phyloP scores from a whole-genome alignment of 345 rosid genomes.

The Eucalyptus sideroxylon region DNA sequence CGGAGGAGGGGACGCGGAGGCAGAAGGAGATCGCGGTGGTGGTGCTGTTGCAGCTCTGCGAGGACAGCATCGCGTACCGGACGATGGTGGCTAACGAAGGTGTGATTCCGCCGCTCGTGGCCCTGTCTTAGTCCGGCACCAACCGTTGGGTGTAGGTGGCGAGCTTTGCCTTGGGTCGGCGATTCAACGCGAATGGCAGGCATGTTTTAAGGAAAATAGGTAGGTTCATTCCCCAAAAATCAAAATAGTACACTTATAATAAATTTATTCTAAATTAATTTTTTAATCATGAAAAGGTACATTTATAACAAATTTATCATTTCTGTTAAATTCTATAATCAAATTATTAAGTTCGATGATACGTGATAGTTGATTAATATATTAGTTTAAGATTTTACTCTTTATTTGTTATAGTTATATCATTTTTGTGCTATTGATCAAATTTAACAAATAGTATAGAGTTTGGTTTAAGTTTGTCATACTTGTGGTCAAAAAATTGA shows the following conservation, averaged over 20 bases:
- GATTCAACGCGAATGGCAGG: neutral
- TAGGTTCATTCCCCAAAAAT: no score
- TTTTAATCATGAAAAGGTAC: fast-evolving
- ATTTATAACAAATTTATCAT: no score
- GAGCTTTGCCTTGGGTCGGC: neutral
- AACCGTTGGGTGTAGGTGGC: neutral
- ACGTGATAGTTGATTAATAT: no score
- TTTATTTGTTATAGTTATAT: no score
- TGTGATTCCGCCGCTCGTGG: conserved; percentile 81
- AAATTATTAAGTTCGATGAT: no score
- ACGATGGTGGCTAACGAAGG: conserved; percentile 89
- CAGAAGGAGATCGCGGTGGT: conserved; percentile 82
- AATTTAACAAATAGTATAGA: no score
- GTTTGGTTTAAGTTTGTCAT: no score
- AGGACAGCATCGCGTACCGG: conserved; percentile 48
- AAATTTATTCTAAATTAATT: no score
- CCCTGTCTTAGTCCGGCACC: conserved; percentile 72
- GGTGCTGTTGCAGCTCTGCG: conserved; percentile 55
- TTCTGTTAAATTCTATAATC: no score
- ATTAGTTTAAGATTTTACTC: no score
- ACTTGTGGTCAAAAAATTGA: no score
- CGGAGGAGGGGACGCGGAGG: conserved; percentile 69
- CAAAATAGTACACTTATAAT: fast-evolving
- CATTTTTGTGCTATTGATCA: no score
- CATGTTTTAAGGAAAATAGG: neutral